A percentile compares a stretch with the other conserved stretches of the same genome.
phyloP scores from a whole-genome alignment of 1,284 basidiomycete genomes.

The Rhodotorula sp. region DNA sequence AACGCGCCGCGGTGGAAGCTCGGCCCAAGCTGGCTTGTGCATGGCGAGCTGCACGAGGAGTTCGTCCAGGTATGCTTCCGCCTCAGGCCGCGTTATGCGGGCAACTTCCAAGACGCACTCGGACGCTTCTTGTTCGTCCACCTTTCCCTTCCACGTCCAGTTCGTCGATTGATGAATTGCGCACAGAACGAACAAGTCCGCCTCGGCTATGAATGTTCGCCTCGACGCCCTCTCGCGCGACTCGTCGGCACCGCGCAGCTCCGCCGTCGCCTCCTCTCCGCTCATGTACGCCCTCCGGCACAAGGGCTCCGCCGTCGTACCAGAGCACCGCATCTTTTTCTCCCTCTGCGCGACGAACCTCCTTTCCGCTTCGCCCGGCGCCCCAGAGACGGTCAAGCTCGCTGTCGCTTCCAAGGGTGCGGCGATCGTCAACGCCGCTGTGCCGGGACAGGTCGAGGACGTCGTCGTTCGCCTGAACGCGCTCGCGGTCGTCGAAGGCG shows the following conservation, averaged over 20 bases:
- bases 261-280: slow-evolving; percentile 28
- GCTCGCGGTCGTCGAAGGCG: slow-evolving; percentile 56
- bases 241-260: background rate
- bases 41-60: slow-evolving; percentile 31
- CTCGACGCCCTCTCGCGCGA: slow-evolving; percentile 1
- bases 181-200: slow-evolving; percentile 19
- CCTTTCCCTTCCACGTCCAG: slow-evolving; percentile 70
- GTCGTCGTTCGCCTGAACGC: slow-evolving; percentile 18
- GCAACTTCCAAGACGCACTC: slow-evolving; percentile 67
- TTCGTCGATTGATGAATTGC: background rate
- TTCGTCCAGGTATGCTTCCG: slow-evolving; percentile 21
- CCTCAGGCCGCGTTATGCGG: slow-evolving; percentile 70
- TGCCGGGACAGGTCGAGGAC: slow-evolving; percentile 23
- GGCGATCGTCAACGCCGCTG: slow-evolving; percentile 37
- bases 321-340: slow-evolving; percentile 40
- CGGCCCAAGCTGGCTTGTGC: slow-evolving; percentile 26
- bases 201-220: slow-evolving; percentile 21
- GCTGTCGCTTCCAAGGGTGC: slow-evolving; percentile 16
- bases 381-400: slow-evolving; percentile 11
- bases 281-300: slow-evolving; percentile 41
- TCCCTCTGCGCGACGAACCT: slow-evolving; percentile 37
- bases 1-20: slow-evolving; percentile 21
- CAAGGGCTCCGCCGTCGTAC: slow-evolving; percentile 33
- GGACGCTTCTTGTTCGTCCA: slow-evolving; percentile 74
- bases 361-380: slow-evolving; percentile 5